A percentile compares a stretch with the other conserved stretches of the same genome.
phyloP scores from a whole-genome alignment of 2,329 filamentous ascomycete species.

The Aspergillus persii region DNA sequence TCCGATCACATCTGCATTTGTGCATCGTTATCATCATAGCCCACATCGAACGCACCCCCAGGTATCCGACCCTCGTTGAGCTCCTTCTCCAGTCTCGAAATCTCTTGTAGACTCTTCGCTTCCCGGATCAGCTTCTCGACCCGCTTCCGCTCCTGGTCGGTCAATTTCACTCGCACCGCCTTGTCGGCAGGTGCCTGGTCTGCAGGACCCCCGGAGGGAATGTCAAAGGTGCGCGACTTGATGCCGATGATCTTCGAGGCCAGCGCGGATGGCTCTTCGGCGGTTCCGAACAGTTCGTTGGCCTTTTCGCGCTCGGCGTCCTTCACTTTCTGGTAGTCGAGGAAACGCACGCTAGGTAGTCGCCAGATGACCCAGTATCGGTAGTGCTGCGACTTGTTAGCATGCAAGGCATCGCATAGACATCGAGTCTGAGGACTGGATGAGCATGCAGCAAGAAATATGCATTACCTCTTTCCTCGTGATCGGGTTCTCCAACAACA shows the following conservation, averaged over 20 bases:
- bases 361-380: conserved; percentile 88
- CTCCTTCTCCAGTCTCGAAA: conserved; percentile 85
- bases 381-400: conserved; percentile 65
- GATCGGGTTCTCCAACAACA: conserved; percentile 83
- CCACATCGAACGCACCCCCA: conserved; percentile 51
- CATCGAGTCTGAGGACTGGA: not conserved
- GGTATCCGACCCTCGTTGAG: conserved; percentile 86
- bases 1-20: conserved; percentile 38
- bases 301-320: conserved; percentile 76
- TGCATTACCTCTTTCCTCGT: conserved; percentile 79
- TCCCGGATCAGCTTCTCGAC: conserved; percentile 85
- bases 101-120: conserved; percentile 85
- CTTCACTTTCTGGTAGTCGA: conserved; percentile 91
- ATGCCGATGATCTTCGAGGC: conserved; percentile 81
- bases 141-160: conserved; percentile 80
- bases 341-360: conserved; percentile 78
- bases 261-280: conserved; percentile 72
- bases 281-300: conserved; percentile 77
- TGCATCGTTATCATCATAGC: conserved; percentile 32
- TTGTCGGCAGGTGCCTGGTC: conserved; percentile 51
- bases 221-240: conserved; percentile 74
- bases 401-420: not conserved
- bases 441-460: not conserved
- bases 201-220: conserved; percentile 38
- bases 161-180: conserved; percentile 77